phyloP scores from a whole-genome alignment of 1,284 basidiomycete genomes.

The Papiliotrema flavescens region DNA sequence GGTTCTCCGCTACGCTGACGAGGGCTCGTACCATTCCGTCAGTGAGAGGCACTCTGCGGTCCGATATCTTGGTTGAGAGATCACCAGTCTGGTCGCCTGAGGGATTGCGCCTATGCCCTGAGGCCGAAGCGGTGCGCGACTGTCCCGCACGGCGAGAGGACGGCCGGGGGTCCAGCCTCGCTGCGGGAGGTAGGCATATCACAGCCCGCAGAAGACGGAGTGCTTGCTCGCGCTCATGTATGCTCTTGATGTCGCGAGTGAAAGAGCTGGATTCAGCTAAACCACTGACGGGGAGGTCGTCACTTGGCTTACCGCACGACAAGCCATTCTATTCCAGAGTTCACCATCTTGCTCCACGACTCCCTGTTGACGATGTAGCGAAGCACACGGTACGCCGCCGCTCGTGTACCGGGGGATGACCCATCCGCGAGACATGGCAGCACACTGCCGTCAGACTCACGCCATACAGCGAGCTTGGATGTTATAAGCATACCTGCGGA shows the following conservation, averaged over 20 bases:
- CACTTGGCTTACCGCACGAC: constrained; percentile 65
- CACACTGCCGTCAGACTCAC: constrained; percentile 53
- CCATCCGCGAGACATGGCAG: constrained; percentile 72
- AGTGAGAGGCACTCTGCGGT: constrained; percentile 29
- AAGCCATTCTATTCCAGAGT: constrained; percentile 72
- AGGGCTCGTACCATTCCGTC: constrained; percentile 80
- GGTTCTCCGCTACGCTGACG: constrained; percentile 87
- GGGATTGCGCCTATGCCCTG: background rate
- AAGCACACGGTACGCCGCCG: constrained; percentile 80
- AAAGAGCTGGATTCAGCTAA: constrained; percentile 60
- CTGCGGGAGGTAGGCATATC: constrained; percentile 51
- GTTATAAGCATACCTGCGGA: constrained; percentile 59
- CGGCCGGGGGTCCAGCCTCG: background rate
- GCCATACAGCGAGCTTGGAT: constrained; percentile 24
- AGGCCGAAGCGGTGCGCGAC: constrained; percentile 2
- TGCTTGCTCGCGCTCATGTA: constrained; percentile 89
- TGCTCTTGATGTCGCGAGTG: constrained; percentile 71
- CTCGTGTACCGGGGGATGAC: constrained; percentile 69
- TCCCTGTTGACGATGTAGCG: constrained; percentile 70
- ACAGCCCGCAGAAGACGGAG: constrained; percentile 85
- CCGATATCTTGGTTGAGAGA: constrained; percentile 9
- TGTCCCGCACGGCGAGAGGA: constrained; percentile 2
- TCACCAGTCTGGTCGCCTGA: background rate
- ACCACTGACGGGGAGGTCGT: background rate
- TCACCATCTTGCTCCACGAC: constrained; percentile 40